Evolutionary conservation across 768 basidiomycete genomes (phyloP).

Genomic region (Tulasnella sp.): DNA sequence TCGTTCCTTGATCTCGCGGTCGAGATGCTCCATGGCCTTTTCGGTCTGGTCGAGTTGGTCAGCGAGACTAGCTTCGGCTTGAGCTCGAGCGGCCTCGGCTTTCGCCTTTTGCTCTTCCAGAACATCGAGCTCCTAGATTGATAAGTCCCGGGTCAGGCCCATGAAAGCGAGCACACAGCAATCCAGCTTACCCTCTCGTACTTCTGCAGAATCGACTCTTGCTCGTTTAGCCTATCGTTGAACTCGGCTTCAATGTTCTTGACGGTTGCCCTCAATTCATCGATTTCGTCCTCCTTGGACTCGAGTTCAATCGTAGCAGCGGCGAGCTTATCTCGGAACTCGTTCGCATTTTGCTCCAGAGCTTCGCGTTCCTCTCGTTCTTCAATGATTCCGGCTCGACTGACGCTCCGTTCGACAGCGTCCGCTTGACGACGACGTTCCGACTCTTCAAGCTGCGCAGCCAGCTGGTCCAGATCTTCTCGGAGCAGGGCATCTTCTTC

Average conservation of each 20-base stretch:
- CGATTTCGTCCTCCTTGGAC: slow-evolving; percentile 35
- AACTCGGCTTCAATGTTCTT: slow-evolving; percentile 15
- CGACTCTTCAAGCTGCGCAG: slow-evolving; percentile 54
- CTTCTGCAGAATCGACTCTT: background rate
- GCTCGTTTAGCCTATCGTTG: background rate
- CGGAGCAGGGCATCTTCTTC: slow-evolving; percentile 63
- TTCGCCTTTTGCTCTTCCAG: slow-evolving; percentile 18
- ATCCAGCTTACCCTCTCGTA: background rate
- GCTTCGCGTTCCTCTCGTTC: slow-evolving; percentile 64
- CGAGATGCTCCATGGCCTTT: slow-evolving; percentile 3
- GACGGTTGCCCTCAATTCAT: slow-evolving; percentile 18
- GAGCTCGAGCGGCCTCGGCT: slow-evolving; percentile 4
- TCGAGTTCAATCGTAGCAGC: slow-evolving; percentile 73
- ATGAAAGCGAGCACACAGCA: background rate
- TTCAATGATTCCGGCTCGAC: slow-evolving; percentile 57
- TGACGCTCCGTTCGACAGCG: slow-evolving; percentile 57
- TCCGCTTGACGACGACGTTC: slow-evolving; percentile 52
- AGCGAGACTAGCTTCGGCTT: slow-evolving; percentile 18
- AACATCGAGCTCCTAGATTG: slow-evolving; percentile 37
- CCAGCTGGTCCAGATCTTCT: slow-evolving; percentile 53
- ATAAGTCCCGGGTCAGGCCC: background rate
- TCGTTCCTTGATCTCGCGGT: background rate
- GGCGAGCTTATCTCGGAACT: slow-evolving; percentile 62
- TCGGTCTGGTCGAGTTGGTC: background rate
- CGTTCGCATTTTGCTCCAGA: slow-evolving; percentile 45